Evolutionary conservation across 2,329 filamentous ascomycete genomes (phyloP), one percentile per base, ranked within the genome.

Genomic region (Malbranchea zuffiana): DNA sequence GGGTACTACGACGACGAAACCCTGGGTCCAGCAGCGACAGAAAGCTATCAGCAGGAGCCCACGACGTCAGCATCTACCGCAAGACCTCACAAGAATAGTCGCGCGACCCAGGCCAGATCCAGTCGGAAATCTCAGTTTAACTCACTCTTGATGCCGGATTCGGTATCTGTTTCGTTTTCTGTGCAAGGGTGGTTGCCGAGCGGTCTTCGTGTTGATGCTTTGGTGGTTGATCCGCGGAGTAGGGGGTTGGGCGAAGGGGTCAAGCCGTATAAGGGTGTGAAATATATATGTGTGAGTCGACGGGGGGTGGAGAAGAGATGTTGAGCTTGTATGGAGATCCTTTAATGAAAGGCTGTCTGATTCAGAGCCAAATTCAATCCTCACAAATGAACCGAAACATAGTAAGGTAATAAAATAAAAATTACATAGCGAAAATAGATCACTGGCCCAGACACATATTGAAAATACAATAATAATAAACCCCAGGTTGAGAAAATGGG

Each of bases 231-330:
- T 55, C 67, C 75, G n/a, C 79, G 82, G 56, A 93, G 84, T 59
- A 74, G 80, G 40, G 90, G 90, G 0, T 52, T 98, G 30, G 85
- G 85, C 0, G 85, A 93, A 47, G 77, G 82, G 2, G 77, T 96
- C 25, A 92, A 86, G 62, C 90, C 90, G 16, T 96, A 94, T 62
- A 98, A 96, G 63, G 90, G 90, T 1, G 90, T 98, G 47, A 98
- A 98, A 63, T 98, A 98, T 60, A 58, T 98, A 50, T 95, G 87
- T 48, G 72, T 78, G 8, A 76, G 72, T 53, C 61, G 63, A 40
- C 65, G 65, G 45, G 75, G 75, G 1, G 55, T 69, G n/a, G 66
- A 69, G 44, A 52, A 57, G 27, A 54, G 63, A 39, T 59, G 53
- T 42, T 61, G 37, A 55, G 13, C 13, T 8, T 19, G 17, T 12